Base-by-base conservation (phyloP, 768 basidiomycete genomes). In the Mycena vulgaris region DNA sequence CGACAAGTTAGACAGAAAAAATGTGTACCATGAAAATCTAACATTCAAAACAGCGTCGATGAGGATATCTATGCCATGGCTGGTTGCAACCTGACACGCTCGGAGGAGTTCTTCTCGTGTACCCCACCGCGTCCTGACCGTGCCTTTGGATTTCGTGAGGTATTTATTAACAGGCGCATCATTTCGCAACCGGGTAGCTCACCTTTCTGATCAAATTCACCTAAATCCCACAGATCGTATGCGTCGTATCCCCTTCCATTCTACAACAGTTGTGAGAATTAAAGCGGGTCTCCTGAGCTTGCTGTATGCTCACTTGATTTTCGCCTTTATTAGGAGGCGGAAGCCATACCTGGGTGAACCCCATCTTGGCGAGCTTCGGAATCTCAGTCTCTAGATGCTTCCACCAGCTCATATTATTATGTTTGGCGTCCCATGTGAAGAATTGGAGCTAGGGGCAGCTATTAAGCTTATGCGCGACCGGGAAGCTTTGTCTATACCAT, bases 21-120 rank as follows among this genome's bases (percentile, higher is more conserved):
- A 67, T 42, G 45, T 76, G 48, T 72, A 69, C 31, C 23, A 57
- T 63, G 51, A 57, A n/a, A 25, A 63, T 13, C 49, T 14, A 71
- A 96, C 96, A 80, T 97, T 97, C 68, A 98, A 84, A 5, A 98
- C 94, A 1, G 95, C 95, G 74, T 97, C 96, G 55, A 96, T 90
- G 28, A 95, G 80, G 40, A 95, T 87, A 70, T 93, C 90, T 21
- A 98, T 87, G 7, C 91, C 90, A 72, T 89, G 86, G 68, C 86
- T 81, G 73, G 85, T 87, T 3, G 96, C 96, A n/a, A 82, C 80
- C 67, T 85, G 82, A 75, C 93, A 92, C 27, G 94, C 94, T 14
- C 82, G 75, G 2, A 95, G 76, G 30, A 96, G 87, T 68, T 97
- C 93, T 31, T 94, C 89, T 73, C 90, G 93, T 16, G 93, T 92